These are phyloP conservation scores for Lentinula sp. DNA, from an alignment of 768 basidiomycete genomes.

Conservation along the genomic window DNA sequence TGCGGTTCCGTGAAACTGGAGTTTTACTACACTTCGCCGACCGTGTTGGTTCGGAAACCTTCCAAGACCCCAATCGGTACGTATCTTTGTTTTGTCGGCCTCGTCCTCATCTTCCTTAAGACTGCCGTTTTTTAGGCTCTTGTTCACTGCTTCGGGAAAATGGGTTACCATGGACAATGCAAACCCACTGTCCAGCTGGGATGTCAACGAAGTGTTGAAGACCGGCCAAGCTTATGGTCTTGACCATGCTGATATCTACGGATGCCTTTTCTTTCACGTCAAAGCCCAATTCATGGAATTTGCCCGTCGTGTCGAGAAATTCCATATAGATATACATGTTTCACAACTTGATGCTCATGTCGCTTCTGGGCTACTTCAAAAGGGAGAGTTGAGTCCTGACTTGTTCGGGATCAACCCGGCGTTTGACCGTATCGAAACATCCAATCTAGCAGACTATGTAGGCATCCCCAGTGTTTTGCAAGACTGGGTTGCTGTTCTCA, in stretches of 20 bases:
- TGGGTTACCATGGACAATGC: not conserved
- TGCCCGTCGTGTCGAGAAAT: slow-evolving; percentile 24
- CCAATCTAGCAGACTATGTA: slow-evolving; percentile 43
- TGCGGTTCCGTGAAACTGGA: slow-evolving; percentile 32
- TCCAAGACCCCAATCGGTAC: slow-evolving; percentile 31
- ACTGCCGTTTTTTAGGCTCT: slow-evolving; percentile 5
- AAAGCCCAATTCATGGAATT: slow-evolving; percentile 33
- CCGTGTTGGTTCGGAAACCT: slow-evolving; percentile 23
- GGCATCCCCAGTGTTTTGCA: slow-evolving; percentile 27
- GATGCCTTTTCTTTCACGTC: slow-evolving; percentile 44
- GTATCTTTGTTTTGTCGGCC: slow-evolving; percentile 37
- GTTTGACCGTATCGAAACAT: slow-evolving; percentile 45
- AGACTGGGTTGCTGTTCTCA: slow-evolving; percentile 32
- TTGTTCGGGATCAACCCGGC: slow-evolving; percentile 15
- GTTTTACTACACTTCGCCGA: slow-evolving; percentile 44
- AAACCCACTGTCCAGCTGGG: slow-evolving; percentile 11
- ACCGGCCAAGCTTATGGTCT: slow-evolving; percentile 31
- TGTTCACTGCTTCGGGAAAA: not conserved
- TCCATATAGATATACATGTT: slow-evolving; percentile 27
- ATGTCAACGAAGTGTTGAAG: slow-evolving; percentile 24
- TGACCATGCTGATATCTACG: slow-evolving; percentile 37
- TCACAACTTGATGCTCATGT: slow-evolving; percentile 23
- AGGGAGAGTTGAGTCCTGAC: slow-evolving; percentile 11
- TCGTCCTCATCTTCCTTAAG: slow-evolving; percentile 36
- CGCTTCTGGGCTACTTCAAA: slow-evolving; percentile 20